These are phyloP conservation scores for Microbotryum silenes-acaulis DNA, from an alignment of 1,284 basidiomycete species.

Conservation along the genomic window DNA sequence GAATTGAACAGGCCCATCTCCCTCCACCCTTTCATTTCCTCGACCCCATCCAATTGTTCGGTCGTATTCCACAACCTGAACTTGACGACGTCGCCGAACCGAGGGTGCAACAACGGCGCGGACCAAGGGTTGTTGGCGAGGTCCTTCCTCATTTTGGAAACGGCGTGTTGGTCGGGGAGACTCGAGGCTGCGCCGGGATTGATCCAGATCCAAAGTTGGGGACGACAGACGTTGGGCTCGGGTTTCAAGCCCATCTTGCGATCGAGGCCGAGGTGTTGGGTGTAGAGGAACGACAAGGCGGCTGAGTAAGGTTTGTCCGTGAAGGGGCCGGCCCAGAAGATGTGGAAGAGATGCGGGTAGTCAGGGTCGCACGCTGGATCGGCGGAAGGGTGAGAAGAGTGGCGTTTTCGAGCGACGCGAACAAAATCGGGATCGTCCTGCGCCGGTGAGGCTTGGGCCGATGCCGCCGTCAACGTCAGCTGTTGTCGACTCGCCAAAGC, in stretches of 20 bases:
- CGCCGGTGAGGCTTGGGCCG: background rate
- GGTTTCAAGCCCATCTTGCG: conserved; percentile 36
- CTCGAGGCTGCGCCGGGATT: conserved; percentile 60
- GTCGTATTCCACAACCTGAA: conserved; percentile 88
- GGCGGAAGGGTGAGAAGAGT: conserved; percentile 37
- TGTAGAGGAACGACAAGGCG: conserved; percentile 68
- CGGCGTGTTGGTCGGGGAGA: conserved; percentile 62
- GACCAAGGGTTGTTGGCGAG: conserved; percentile 73
- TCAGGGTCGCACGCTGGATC: conserved; percentile 56
- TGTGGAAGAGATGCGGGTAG: conserved; percentile 67
- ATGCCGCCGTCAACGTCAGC: background rate
- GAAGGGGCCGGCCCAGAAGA: conserved; percentile 78
- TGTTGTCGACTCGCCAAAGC: background rate
- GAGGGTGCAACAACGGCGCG: conserved; percentile 68
- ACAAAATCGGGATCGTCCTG: conserved; percentile 4
- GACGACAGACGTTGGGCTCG: conserved; percentile 50
- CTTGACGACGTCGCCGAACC: conserved; percentile 69
- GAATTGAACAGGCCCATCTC: conserved; percentile 62
- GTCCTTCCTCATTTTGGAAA: conserved; percentile 57
- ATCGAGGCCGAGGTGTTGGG: conserved; percentile 63
- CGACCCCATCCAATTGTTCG: conserved; percentile 70
- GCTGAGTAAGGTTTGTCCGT: conserved; percentile 76
- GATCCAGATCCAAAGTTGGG: conserved; percentile 82
- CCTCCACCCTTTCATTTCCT: conserved; percentile 73
- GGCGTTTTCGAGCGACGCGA: conserved; percentile 1